Evolutionary conservation across 257 asterid species (phyloP), one percentile per base, ranked within the genome.

Genomic region (Gentiana macrophylla): DNA sequence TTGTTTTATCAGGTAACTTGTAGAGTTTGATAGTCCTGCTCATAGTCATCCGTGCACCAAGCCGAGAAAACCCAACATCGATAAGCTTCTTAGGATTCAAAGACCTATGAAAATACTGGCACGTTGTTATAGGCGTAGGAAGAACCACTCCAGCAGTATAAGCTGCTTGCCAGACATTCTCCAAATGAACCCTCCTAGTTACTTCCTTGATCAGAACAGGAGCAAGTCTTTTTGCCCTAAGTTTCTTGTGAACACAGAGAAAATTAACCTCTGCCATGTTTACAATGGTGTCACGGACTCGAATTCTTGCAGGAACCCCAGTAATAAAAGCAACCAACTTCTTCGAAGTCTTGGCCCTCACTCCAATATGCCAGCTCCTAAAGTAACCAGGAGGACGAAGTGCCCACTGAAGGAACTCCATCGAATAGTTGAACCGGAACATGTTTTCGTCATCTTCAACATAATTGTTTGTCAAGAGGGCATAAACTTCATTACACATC

Each of bases 131-230:
- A 0, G 79, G 84, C 0, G 81, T 78, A 1, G 84, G 84, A 50
- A 78, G 75, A 61, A 78, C 67, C 35, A 77, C 80, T 1, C 86
- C 86, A 0, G 80, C 80, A 51, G 83, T 80, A 12, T 76, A 80
- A 0, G 80, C 79, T 0, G 83, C 86, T 67, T 80, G 86, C 83
- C 83, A 80, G 36, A 76, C 69, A 54, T 80, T 71, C 49, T 80
- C 83, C 61, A 76, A 63, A 50, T 77, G 82, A 52, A 80, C 71
- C 66, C 83, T 69, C 55, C 86, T 68, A 2, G 83, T 76, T 10
- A 77, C 75, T 57, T 80, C 83, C 72, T 76, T 74, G 57, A 80
- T 80, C 83, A 76, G 66, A 37, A 80, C 83, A 1, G 86, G 82
- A 45, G 83, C 75, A 13, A 80, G 83, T 15, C 83, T 72, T 60